Evolutionary conservation across 1,284 basidiomycete species (phyloP), one percentile per base, ranked within the genome.

Genomic region (Ceratobasidium sp.): DNA sequence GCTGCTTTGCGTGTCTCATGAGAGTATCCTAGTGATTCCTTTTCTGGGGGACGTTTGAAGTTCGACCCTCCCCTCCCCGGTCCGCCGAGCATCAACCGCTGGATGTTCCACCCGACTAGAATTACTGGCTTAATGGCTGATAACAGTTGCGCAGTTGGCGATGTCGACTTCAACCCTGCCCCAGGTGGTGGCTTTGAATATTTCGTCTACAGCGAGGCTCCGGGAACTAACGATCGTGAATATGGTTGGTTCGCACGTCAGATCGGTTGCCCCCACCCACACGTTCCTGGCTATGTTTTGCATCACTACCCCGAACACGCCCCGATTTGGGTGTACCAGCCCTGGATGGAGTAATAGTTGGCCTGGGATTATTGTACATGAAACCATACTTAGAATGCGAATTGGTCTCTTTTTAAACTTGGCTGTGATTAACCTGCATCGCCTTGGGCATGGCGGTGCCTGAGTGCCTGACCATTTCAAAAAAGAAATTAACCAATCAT

Each of bases 131-230:
- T 18, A 48, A n/a, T 55, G 8, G 18, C 52, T 8, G 52, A 55
- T 8, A 55, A 55, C 18, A 8, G 1, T 3, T n/a, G 52, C 2
- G 52, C 52, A 8, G 8, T 55, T 8, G 52, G 52, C 18, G 52
- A 55, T 55, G 23, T 55, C n/a, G 52, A 55, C 52, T n/a, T 55
- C 52, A 55, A 55, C 52, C 52, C 20, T 55, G 23, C 52, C n/a
- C 20, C 20, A 27, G 52, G 23, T n/a, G 52, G 52, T 8, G 52
- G 23, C 18, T 55, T 55, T 20, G 20, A 55, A 55, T 55, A 55
- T n/a, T 55, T 8, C 8, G 52, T 55, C n/a, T 55, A 27, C 20
- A 20, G 18, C 8, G 18, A 27, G 52, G 52, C 52, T n/a, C 52
- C 52, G 52, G 52, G 52, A 8, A 14, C 12, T 18, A 27, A 27